These are phyloP conservation scores for Hsuehochloa calcarea DNA, from an alignment of 176 grass and related monocot genomes.

Conservation along the genomic window DNA sequence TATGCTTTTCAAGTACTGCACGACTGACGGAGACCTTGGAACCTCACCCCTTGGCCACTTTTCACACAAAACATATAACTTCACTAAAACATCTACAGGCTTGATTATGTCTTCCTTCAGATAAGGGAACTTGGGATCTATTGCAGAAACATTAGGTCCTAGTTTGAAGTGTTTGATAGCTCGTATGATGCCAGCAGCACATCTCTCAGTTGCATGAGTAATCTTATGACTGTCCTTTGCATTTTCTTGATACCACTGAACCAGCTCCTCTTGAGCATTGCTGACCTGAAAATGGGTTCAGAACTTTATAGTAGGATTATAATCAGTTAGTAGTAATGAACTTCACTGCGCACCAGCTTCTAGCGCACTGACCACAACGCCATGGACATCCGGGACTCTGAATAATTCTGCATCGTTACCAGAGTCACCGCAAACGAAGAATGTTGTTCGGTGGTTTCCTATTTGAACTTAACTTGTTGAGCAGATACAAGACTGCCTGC, in stretches of 20 bases:
- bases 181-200: slow-evolving; percentile 76
- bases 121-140: slow-evolving; percentile 58
- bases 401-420: slow-evolving; percentile 87
- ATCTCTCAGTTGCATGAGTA: slow-evolving; percentile 75
- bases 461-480: slow-evolving; percentile 59
- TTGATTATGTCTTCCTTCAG: slow-evolving; percentile 43
- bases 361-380: too few species aligned
- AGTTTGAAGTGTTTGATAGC: slow-evolving; percentile 63
- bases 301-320: slow-evolving; percentile 30
- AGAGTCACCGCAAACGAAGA: slow-evolving; percentile 94
- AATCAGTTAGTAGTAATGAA: not conserved
- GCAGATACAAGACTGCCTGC: slow-evolving; percentile 79
- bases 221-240: too few species aligned
- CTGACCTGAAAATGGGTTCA: slow-evolving; percentile 60
- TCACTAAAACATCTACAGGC: slow-evolving; percentile 56
- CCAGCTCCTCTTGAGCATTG: slow-evolving; percentile 82
- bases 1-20: slow-evolving; percentile 51
- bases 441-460: slow-evolving; percentile 60
- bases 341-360: too few species aligned
- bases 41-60: slow-evolving; percentile 63
- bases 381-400: too few species aligned
- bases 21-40: slow-evolving; percentile 50
- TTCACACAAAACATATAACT: slow-evolving; percentile 66
- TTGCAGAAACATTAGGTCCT: slow-evolving; percentile 62
- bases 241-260: slow-evolving; percentile 78